Evolutionary conservation across 129 eudicot genomes (phyloP).

Genomic region (Helichrysum umbraculigerum): DNA sequence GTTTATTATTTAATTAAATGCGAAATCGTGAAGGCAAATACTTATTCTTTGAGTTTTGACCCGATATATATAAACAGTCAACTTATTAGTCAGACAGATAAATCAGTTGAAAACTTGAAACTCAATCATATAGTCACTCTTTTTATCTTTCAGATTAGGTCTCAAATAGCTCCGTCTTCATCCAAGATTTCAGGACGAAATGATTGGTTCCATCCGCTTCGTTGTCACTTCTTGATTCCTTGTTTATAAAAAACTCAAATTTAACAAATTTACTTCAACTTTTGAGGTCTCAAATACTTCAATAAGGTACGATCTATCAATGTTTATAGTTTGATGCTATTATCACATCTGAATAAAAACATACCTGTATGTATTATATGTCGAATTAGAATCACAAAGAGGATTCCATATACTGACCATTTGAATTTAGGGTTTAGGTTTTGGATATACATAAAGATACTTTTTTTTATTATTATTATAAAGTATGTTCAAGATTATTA

Average conservation of each 20-base stretch:
- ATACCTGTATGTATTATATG: neutral
- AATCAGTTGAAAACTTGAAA: slow-evolving; percentile 8
- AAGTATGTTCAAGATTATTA: slow-evolving; percentile 59
- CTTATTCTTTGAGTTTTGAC: slow-evolving; percentile 11
- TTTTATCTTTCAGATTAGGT: slow-evolving; percentile 25
- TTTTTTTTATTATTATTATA: neutral
- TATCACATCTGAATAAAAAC: neutral
- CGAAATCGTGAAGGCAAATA: slow-evolving; percentile 5
- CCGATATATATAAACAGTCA: slow-evolving; percentile 1
- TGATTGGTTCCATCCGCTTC: neutral
- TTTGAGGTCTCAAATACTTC: slow-evolving; percentile 2
- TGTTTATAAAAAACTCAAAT: neutral
- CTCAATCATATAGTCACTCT: neutral
- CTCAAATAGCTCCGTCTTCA: slow-evolving; percentile 13
- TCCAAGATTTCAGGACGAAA: slow-evolving; percentile 20
- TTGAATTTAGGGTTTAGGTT: slow-evolving; percentile 21
- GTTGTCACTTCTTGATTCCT: slow-evolving; percentile 10
- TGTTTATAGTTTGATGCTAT: slow-evolving; percentile 1
- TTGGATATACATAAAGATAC: slow-evolving; percentile 17
- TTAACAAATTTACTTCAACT: slow-evolving; percentile 4
- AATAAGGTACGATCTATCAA: slow-evolving; percentile 30
- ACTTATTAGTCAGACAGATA: slow-evolving; percentile 14
- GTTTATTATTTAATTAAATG: too few relatives aligned
- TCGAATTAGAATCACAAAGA: neutral
- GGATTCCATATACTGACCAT: neutral